Base-by-base conservation (phyloP, 331 rosid genomes). In the Pyracantha coccinea region DNA sequence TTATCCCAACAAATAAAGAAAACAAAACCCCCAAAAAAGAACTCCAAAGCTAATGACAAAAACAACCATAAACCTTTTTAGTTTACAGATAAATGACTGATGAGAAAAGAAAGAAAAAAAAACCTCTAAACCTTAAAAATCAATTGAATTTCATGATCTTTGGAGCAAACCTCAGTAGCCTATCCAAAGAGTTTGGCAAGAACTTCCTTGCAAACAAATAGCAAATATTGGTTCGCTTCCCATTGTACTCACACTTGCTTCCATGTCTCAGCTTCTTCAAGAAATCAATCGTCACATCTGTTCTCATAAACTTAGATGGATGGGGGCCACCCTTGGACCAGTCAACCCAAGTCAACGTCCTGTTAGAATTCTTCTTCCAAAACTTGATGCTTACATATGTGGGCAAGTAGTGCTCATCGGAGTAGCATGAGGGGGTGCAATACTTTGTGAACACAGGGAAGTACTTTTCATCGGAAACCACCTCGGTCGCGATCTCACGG, bases 141-240 rank as follows among this genome's bases (percentile, higher is more conserved):
- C 64, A 85, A 72, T 84, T 79, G 75, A 93, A 93, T 9, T 83
- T 69, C 99, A 94, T 88, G 47, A 92, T 7, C 86, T 82, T 90
- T 2, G 99, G 97, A 65, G 88, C 91, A 88, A 86, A 86, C 75
- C 84, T 58, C 38, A 92, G 54, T 16, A 92, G 52, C 79, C 93
- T 92, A 75, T 82, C 90, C 84, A 94, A 83, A 64, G 93, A 80
- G 66, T 85, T 84, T 11, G 85, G 67, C 5, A 79, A 38, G 87
- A 94, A 94, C 52, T 94, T 94, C 80, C 97, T 94, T 0, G 99
- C 99, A 84, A 94, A 94, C 88, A 94, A 79, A 69, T 87, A 68
- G 53, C 99, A 94, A 14, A 80, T 4, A 64, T 82, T 69, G 16
- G 85, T 90, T 29, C 0, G 65, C 47, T 69, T 57, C 69, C 97